Conservation (phyloP, 306 rosid species). For the Trichosanthes cucumerina region DNA sequence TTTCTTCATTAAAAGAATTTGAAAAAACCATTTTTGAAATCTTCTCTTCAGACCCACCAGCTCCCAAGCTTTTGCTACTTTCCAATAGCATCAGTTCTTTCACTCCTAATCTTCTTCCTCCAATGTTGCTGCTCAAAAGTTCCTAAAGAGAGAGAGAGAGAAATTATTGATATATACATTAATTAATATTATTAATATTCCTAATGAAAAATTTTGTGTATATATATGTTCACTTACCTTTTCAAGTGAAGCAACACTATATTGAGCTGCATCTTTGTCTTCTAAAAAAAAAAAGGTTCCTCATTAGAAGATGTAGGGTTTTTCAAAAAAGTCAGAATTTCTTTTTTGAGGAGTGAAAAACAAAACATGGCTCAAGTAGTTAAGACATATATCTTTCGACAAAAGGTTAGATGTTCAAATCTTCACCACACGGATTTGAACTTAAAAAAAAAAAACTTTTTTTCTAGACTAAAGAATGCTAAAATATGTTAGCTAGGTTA, state of each 20-base stretch:
- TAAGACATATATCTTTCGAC: no score
- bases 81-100: background rate
- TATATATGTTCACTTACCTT: background rate
- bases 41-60: background rate
- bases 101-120: conserved; percentile 1
- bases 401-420: no score
- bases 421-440: no score
- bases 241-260: background rate
- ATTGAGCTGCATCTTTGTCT: background rate
- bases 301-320: background rate
- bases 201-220: background rate
- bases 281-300: background rate
- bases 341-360: background rate
- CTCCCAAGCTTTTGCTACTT: background rate
- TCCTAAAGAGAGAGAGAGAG: background rate
- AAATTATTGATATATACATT: background rate
- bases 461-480: no score
- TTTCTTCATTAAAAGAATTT: background rate
- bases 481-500: no score
- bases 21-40: background rate
- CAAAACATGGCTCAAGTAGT: no score
- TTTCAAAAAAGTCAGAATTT: background rate
- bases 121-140: background rate
- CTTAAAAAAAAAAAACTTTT: no score
- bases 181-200: no score